These are phyloP conservation scores for Saccharomyces hybrid DNA, from an alignment of 1,139 yeast genomes.

Conservation along the genomic window DNA sequence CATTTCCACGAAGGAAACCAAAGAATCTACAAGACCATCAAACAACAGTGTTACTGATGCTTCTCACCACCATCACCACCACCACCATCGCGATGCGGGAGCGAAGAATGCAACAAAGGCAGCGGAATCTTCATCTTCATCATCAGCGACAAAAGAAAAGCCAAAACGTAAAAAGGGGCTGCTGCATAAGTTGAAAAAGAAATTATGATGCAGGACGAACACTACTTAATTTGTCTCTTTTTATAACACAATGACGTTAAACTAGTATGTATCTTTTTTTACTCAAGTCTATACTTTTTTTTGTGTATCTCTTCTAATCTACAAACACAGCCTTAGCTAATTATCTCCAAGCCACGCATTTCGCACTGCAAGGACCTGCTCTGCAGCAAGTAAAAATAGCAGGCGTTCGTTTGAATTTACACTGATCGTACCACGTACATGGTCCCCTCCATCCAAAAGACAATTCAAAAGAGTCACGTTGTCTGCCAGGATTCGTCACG, in stretches of 20 bases:
- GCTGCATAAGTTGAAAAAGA: conserved; percentile 15
- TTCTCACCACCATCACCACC: not conserved
- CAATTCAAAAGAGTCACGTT: too few relatives aligned
- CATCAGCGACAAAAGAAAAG: conserved; percentile 5
- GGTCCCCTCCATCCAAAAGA: too few relatives aligned
- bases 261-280: not conserved
- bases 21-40: not conserved
- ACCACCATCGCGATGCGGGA: not conserved
- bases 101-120: not conserved
- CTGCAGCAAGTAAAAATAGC: too few relatives aligned
- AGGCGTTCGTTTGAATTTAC: too few relatives aligned
- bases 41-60: not conserved
- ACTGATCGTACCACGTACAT: too few relatives aligned
- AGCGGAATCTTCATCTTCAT: conserved; percentile 3
- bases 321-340: too few relatives aligned
- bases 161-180: conserved; percentile 15
- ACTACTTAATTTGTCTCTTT: not conserved
- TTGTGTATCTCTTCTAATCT: not conserved
- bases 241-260: not conserved
- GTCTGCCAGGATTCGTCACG: too few relatives aligned
- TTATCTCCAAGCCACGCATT: not conserved
- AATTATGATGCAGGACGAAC: conserved; percentile 5
- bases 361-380: too few relatives aligned
- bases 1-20: conserved; percentile 1
- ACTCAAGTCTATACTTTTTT: not conserved